Evolutionary conservation across 352 stramenopile species (phyloP), one percentile per base, ranked within the genome.

Genomic region (Phytophthora brassicae): DNA sequence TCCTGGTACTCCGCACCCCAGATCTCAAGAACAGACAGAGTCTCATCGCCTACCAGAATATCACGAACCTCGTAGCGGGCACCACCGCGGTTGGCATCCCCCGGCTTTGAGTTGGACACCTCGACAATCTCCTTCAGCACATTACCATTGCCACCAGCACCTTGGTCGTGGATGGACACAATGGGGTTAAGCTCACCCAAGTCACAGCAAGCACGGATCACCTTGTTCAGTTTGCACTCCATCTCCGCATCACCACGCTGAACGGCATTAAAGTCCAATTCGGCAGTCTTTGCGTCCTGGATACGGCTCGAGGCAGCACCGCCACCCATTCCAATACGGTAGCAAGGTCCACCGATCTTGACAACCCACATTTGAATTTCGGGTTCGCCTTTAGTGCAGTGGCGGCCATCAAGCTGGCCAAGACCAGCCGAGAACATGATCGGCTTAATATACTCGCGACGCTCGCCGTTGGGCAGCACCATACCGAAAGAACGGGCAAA

Each of bases 1-100:
- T 99, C 98, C 81, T 99, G 98, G 79, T 99, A 99, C 86, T 99
- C 98, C 14, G 97, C 96, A 33, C 97, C 97, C 97, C 97, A 99
- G 57, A 99, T 99, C 82, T 99, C 98, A 6, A 99, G 80, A 24
- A 99, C 97, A 11, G 94, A 98, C 19, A 99, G 79, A n/a, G 97
- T 99, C 17, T 98, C 88, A 67, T 99, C 98, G 7, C 98, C 98
- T 33, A 99, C 76, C 23, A 98, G 84, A 5, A 98, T 95, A 71
- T 98, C 96, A 29, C 97, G 86, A 62, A 99, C 93, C 64, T 99
- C 95, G 72, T 99, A 99, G 14, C 80, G 79, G 17, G 86, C 86
- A 45, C 86, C 86, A 54, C 86, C 86, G 20, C 79, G 75, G 67
- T 94, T 90, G 20, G 89, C 94, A 58, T 97, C 96, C 3, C 90